Evolutionary conservation across 2,329 filamentous ascomycete genomes (phyloP).

Genomic region (Aphanocladium album): DNA sequence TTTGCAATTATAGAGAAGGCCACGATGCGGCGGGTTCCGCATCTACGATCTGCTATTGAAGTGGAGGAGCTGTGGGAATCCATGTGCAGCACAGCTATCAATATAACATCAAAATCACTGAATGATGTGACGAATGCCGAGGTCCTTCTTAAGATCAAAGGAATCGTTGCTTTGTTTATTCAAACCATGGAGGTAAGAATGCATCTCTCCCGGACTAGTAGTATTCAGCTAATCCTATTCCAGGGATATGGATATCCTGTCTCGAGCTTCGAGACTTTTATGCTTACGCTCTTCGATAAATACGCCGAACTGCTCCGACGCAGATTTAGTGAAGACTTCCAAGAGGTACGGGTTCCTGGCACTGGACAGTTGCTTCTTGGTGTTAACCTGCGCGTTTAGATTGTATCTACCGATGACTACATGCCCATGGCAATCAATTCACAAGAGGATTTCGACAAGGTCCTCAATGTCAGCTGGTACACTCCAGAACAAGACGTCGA

Average conservation of each 20-base stretch:
- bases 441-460: conserved; percentile 87
- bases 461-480: conserved; percentile 95
- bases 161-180: conserved; percentile 87
- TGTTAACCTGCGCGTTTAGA: conserved; percentile 34
- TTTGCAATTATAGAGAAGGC: conserved; percentile 96
- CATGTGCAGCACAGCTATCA: conserved; percentile 85
- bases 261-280: conserved; percentile 71
- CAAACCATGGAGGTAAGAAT: conserved; percentile 86
- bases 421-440: conserved; percentile 99
- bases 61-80: conserved; percentile 99
- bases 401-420: conserved; percentile 90
- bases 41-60: conserved; percentile 76
- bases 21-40: conserved; percentile 81
- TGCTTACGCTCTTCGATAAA: conserved; percentile 87
- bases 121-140: conserved; percentile 82
- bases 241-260: conserved; percentile 89
- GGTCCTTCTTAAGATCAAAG: conserved; percentile 88
- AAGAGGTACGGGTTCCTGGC: conserved; percentile 58
- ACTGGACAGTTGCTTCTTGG: not conserved
- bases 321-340: conserved; percentile 91
- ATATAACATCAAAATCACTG: conserved; percentile 73
- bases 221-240: conserved; percentile 67
- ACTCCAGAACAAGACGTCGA: conserved; percentile 72
- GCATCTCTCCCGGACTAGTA: conserved; percentile 63
- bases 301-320: conserved; percentile 88